These are phyloP conservation scores for Umbellularia californica DNA, from an alignment of 164 flowering plant genomes.

Conservation along the genomic window DNA sequence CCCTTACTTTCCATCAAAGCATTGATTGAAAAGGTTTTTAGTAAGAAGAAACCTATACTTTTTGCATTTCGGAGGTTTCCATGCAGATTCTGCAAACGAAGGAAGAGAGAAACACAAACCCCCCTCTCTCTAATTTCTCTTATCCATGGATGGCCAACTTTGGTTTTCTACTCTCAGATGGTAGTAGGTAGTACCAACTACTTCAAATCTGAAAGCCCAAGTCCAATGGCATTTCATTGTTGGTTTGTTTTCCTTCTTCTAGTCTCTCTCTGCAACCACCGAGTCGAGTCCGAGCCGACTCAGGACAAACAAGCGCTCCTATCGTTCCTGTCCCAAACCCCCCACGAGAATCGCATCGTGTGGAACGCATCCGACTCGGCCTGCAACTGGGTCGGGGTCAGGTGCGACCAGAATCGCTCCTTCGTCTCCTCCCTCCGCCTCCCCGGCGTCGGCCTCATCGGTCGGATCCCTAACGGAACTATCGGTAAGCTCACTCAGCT, in stretches of 20 bases:
- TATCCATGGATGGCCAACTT: background rate
- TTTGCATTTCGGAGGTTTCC: background rate
- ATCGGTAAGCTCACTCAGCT: constrained; percentile 53
- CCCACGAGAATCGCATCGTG: constrained; percentile 50
- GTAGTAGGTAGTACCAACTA: background rate
- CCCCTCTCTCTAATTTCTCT: background rate
- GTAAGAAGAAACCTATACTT: too few species aligned
- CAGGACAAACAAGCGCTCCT: constrained; percentile 76
- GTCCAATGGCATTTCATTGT: constrained; percentile 8
- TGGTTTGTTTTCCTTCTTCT: constrained; percentile 1
- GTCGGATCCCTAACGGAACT: constrained; percentile 59
- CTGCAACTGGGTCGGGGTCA: constrained; percentile 82
- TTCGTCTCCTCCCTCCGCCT: constrained; percentile 58
- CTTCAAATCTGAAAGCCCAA: background rate
- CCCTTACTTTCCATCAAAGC: too few species aligned
- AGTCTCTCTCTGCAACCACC: background rate
- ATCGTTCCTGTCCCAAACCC: constrained; percentile 41
- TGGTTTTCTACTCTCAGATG: background rate
- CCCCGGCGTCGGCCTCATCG: constrained; percentile 79
- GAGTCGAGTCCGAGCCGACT: constrained; percentile 34
- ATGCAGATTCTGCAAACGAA: background rate
- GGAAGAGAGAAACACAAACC: background rate
- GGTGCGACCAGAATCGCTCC: constrained; percentile 42
- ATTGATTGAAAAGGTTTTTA: too few species aligned
- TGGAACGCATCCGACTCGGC: constrained; percentile 67